A percentile compares a stretch with the other conserved stretches of the same genome.
Evolutionary conservation across 345 rosid genomes (phyloP).

Genomic region (Eucalyptus cloeziana): DNA sequence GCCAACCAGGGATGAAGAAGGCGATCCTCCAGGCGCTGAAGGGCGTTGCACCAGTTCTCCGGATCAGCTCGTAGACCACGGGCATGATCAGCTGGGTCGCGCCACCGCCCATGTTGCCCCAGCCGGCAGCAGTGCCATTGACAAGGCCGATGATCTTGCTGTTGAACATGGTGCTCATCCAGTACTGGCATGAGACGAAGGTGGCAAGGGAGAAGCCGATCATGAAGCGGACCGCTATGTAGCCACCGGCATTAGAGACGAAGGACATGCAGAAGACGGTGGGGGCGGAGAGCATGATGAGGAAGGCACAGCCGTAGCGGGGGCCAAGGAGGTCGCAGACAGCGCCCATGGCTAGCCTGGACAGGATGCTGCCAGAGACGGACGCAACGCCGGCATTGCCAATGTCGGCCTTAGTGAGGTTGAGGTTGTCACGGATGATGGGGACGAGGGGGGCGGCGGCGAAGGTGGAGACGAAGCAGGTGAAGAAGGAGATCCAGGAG

Average conservation of each 20-base stretch:
- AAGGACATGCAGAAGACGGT: constrained; percentile 84
- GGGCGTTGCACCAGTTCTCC: constrained; percentile 41
- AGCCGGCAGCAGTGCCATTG: constrained; percentile 90
- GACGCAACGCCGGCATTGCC: constrained; percentile 95
- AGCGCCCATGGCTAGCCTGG: constrained; percentile 92
- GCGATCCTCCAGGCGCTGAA: constrained; percentile 92
- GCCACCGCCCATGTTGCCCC: constrained; percentile 98
- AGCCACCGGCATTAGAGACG: constrained; percentile 48
- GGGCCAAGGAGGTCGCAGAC: constrained; percentile 79
- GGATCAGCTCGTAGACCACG: constrained; percentile 52
- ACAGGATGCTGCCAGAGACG: constrained; percentile 82
- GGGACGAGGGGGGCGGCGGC: constrained; percentile 94
- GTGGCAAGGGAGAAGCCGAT: constrained; percentile 91
- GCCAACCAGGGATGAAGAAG: constrained; percentile 68
- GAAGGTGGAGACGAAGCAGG: constrained; percentile 79
- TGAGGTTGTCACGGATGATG: constrained; percentile 74
- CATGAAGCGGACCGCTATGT: constrained; percentile 71
- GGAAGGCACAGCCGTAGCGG: constrained; percentile 76
- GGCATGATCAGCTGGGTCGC: constrained; percentile 89
- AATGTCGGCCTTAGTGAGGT: constrained; percentile 44
- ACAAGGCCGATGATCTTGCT: constrained; percentile 73
- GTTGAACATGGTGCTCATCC: constrained; percentile 99
- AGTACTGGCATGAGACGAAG: constrained; percentile 84
- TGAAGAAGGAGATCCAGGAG: constrained; percentile 89
- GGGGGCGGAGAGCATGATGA: constrained; percentile 76